Percentiles rank a stretch among this genome's conserved stretches.
phyloP scores from a whole-genome alignment of 352 stramenopile species.

The Globisporangium acanthophoron region DNA sequence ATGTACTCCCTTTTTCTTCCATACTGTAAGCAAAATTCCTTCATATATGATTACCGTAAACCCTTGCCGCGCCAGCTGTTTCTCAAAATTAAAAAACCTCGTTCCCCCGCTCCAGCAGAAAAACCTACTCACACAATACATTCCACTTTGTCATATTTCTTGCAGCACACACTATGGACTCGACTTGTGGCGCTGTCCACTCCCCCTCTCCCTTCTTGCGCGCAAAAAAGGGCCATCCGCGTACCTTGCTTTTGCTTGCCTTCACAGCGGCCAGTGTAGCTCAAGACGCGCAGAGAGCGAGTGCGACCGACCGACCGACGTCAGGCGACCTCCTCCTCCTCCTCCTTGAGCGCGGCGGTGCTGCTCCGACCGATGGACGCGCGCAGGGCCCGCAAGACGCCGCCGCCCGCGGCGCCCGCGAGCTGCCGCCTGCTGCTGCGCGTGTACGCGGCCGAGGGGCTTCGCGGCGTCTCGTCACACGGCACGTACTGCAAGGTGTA shows the following conservation, averaged over 20 bases:
- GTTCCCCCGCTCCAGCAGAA: neutral
- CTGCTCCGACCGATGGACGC: conserved; percentile 7
- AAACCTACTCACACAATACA: neutral
- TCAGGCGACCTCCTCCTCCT: neutral
- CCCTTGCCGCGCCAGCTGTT: neutral
- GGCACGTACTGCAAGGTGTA: conserved; percentile 74
- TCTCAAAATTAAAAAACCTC: neutral
- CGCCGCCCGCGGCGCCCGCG: neutral
- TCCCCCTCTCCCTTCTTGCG: neutral
- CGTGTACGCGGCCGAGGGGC: conserved; percentile 51
- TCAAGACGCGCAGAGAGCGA: neutral
- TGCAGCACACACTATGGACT: neutral
- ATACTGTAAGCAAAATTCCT: too few species aligned
- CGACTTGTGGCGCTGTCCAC: neutral
- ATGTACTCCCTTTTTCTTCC: too few species aligned
- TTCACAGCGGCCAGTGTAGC: neutral
- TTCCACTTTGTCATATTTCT: neutral
- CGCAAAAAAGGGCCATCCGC: neutral
- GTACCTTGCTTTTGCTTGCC: too few species aligned
- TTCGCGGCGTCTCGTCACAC: conserved; percentile 60
- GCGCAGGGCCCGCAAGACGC: conserved; percentile 11
- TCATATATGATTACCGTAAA: too few species aligned
- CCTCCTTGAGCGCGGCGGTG: neutral
- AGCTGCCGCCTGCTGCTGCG: conserved; percentile 49
- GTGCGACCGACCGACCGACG: conserved; percentile 2